Conservation (phyloP, 768 basidiomycete genomes). For the Hericium alpestre region DNA sequence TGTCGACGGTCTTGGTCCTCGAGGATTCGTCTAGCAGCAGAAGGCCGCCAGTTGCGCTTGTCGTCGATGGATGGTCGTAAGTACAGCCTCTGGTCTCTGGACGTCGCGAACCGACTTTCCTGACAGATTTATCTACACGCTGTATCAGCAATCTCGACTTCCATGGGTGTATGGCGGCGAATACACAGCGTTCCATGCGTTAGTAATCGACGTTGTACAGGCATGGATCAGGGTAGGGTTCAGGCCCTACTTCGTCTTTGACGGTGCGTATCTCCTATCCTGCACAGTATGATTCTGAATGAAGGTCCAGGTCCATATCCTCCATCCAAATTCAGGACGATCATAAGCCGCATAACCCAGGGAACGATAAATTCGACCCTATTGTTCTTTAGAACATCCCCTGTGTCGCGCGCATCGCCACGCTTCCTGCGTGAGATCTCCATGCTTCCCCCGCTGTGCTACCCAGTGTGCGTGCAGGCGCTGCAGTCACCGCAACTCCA, state of each 20-base stretch:
- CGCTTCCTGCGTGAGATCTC: constrained; percentile 65
- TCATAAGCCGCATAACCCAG: constrained; percentile 47
- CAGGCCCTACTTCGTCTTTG: constrained; percentile 67
- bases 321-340: constrained; percentile 60
- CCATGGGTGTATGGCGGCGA: constrained; percentile 87
- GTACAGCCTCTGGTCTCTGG: constrained; percentile 23
- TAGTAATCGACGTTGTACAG: constrained; percentile 40
- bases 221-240: constrained; percentile 65
- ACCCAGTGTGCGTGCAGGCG: constrained; percentile 46
- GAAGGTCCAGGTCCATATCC: constrained; percentile 52
- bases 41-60: constrained; percentile 32
- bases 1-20: constrained; percentile 29
- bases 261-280: constrained; percentile 40
- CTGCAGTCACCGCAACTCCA: constrained; percentile 25
- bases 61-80: constrained; percentile 85
- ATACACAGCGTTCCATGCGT: constrained; percentile 43
- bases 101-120: constrained; percentile 1
- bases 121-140: constrained; percentile 62
- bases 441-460: constrained; percentile 62
- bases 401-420: constrained; percentile 46
- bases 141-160: constrained; percentile 48
- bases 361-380: constrained; percentile 50
- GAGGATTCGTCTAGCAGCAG: constrained; percentile 4
- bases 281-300: background rate
- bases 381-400: constrained; percentile 76